Base-by-base conservation (phyloP, 495 filamentous ascomycete genomes). In the Hypoxylon cercidicola region DNA sequence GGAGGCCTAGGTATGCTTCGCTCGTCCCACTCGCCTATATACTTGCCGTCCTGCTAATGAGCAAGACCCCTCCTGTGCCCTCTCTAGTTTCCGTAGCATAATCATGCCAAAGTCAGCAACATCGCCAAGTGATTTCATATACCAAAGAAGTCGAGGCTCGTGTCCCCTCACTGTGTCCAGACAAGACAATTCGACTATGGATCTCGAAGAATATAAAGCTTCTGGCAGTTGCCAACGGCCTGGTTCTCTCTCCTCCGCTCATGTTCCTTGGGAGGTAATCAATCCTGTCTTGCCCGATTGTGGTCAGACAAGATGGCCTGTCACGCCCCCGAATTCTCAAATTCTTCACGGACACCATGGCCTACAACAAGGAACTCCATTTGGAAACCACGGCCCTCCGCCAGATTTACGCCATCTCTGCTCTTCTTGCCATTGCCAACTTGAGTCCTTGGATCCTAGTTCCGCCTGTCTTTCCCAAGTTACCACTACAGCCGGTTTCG, bases 91-190 rank as follows among this genome's bases (percentile, higher is more conserved):
- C 13, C 32, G 21, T 54, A 53, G 18, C 11, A 58, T 34, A 44
- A 60, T 45, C 55, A 65, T 65, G 58, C 40, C 16, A 52, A 20
- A 59, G 46, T 39, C 41, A 13, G 20, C 13, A 37, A 58, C 40
- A 53, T 70, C 65, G 15, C 65, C 70, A 19, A 73, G 65, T 51
- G 44, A 62, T 13, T 72, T 72, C 63, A 73, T 73, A n/a, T 70
- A 70, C 32, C 28, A 41, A 4, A 41, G 41, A 21, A n/a, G 16
- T 55, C 45, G 18, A 52, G 13, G 3, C 45, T 46, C 39, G 32
- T 43, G 21, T 45, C 10, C 18, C 20, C 19, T 16, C 15, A 8
- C 6, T 28, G 28, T 32, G 19, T 21, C 58, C n/a, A 35, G 19
- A 1, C 25, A 1, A 15, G 43, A 44, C 2, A 7, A 53, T 19